Evolutionary conservation across 2,329 filamentous ascomycete genomes (phyloP).

Genomic region (Magnaporthales sp.): DNA sequence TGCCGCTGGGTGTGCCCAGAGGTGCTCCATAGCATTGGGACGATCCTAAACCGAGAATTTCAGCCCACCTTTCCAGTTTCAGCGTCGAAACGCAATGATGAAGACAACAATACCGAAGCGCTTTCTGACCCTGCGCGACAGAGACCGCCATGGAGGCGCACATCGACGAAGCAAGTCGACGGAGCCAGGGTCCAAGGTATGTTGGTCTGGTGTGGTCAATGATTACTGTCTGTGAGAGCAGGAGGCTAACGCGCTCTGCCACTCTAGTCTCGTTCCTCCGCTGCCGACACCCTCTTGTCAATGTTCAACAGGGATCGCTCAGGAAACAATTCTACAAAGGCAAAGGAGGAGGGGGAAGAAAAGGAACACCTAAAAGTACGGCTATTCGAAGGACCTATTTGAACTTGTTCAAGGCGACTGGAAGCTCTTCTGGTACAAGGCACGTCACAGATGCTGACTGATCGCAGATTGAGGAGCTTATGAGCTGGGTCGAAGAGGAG

Average conservation of each 20-base stretch:
- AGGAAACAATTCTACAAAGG: background rate
- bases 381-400: background rate
- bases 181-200: constrained; percentile 45
- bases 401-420: background rate
- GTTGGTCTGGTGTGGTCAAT: background rate
- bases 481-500: constrained; percentile 30
- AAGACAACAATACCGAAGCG: constrained; percentile 48
- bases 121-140: constrained; percentile 65
- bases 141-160: constrained; percentile 30
- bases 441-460: background rate
- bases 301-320: constrained; percentile 1
- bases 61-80: background rate
- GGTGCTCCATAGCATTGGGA: background rate
- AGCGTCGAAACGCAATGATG: constrained; percentile 17
- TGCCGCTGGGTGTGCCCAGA: background rate
- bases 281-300: background rate
- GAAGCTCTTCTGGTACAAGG: background rate
- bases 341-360: background rate
- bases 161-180: constrained; percentile 48
- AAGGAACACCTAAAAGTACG: background rate
- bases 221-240: background rate
- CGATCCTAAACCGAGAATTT: background rate
- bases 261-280: background rate
- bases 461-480: constrained; percentile 31
- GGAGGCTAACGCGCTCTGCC: background rate